phyloP scores from a whole-genome alignment of 768 basidiomycete species.

The Gautieria morchelliformis region DNA sequence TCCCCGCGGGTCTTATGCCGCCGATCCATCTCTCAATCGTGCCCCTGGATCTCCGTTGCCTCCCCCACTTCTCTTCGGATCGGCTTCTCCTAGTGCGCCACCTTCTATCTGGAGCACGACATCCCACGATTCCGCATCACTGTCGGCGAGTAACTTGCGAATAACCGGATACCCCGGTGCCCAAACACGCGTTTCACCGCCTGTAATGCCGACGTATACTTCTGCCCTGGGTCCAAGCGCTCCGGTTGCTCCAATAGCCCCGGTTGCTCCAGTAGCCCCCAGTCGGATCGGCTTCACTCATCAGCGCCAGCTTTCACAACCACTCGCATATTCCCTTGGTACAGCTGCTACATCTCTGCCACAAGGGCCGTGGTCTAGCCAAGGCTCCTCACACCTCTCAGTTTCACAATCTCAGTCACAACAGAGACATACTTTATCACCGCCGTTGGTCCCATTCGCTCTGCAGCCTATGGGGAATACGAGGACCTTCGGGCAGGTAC shows the following conservation, averaged over 20 bases:
- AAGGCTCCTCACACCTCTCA: neutral
- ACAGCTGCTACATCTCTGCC: neutral
- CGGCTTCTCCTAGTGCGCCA: slow-evolving; percentile 33
- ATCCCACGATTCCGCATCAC: slow-evolving; percentile 34
- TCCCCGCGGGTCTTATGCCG: slow-evolving; percentile 16
- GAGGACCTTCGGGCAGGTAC: neutral
- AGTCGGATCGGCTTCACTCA: neutral
- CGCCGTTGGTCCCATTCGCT: neutral
- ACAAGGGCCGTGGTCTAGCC: neutral
- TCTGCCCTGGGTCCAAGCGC: neutral
- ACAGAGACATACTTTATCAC: slow-evolving; percentile 6
- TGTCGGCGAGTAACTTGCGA: slow-evolving; percentile 12
- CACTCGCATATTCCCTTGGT: neutral
- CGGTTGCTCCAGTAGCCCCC: neutral
- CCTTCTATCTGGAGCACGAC: slow-evolving; percentile 64
- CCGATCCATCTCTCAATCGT: slow-evolving; percentile 11
- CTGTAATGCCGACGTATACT: neutral
- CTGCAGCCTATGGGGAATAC: neutral
- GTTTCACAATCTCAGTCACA: slow-evolving; percentile 4
- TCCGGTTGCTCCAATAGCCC: neutral
- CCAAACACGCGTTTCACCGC: slow-evolving; percentile 1
- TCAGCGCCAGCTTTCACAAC: slow-evolving; percentile 7
- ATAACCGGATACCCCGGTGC: slow-evolving; percentile 4
- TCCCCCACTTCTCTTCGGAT: slow-evolving; percentile 39
- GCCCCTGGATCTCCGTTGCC: slow-evolving; percentile 18